A percentile compares a stretch with the other conserved stretches of the same genome.
phyloP scores from a whole-genome alignment of 371 early-diverging fungal genomes.

The Chytridium lagenaria region DNA sequence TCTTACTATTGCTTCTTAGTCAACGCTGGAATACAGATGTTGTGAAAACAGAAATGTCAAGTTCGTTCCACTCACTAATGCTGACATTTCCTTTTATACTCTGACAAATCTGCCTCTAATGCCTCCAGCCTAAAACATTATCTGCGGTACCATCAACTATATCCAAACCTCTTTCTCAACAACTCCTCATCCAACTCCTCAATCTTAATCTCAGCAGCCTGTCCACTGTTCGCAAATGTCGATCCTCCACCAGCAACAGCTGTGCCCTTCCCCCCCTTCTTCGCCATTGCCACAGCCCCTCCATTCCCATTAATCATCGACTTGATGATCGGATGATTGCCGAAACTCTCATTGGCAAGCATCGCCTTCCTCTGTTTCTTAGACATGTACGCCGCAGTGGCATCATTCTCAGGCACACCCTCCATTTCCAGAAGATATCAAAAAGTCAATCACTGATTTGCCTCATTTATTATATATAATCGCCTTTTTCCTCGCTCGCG shows the following conservation, averaged over 20 bases:
- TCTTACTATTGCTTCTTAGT: slow-evolving; percentile 38
- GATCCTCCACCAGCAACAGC: neutral
- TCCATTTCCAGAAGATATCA: too few species aligned
- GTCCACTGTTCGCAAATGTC: slow-evolving; percentile 1
- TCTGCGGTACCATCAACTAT: neutral
- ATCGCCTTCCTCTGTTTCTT: neutral
- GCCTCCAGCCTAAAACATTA: slow-evolving; percentile 35
- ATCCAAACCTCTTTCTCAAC: slow-evolving; percentile 35
- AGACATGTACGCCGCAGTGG: too few species aligned
- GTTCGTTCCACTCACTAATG: slow-evolving; percentile 44
- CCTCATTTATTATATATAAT: too few species aligned
- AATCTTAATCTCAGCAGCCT: slow-evolving; percentile 33
- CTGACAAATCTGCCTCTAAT: slow-evolving; percentile 48
- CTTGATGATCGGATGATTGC: slow-evolving; percentile 26
- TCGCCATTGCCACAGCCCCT: too few species aligned
- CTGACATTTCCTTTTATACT: slow-evolving; percentile 50
- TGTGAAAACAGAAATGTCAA: neutral
- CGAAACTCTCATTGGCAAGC: slow-evolving; percentile 21
- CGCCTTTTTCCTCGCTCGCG: too few species aligned
- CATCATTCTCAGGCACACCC: too few species aligned
- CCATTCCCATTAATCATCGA: slow-evolving; percentile 26
- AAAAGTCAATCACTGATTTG: too few species aligned
- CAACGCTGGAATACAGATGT: too few species aligned
- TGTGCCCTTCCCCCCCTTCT: slow-evolving; percentile 8
- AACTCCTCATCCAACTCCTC: slow-evolving; percentile 56